phyloP scores from a whole-genome alignment of 306 rosid genomes.

The Trichosanthes truncata region DNA sequence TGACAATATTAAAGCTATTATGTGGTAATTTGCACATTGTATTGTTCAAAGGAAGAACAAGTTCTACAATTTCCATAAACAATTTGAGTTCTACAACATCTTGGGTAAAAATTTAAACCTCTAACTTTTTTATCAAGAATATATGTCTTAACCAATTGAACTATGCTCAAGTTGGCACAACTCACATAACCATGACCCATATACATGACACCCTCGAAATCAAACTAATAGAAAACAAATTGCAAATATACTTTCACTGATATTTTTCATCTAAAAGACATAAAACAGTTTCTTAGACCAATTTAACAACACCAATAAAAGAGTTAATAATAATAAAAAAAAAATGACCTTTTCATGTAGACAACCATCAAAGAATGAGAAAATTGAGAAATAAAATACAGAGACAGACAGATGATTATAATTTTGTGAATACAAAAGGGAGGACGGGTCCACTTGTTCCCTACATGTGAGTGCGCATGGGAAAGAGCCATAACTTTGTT shows the following conservation, averaged over 20 bases:
- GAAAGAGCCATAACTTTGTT: constrained; percentile 12
- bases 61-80: neutral
- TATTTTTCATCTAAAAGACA: neutral
- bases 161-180: neutral
- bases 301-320: neutral
- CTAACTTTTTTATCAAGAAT: neutral
- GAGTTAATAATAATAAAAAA: neutral
- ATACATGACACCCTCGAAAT: neutral
- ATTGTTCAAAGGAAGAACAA: neutral
- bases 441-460: constrained; percentile 4
- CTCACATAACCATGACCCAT: no score
- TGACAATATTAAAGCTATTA: neutral
- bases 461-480: constrained; percentile 14
- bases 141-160: neutral
- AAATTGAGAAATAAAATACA: neutral
- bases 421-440: neutral
- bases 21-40: neutral
- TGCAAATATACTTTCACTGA: neutral
- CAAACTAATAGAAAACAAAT: neutral
- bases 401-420: neutral
- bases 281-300: neutral
- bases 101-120: neutral
- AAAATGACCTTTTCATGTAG: neutral
- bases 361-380: neutral
- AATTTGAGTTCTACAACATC: neutral